A percentile compares a stretch with the other conserved stretches of the same genome.
Evolutionary conservation across 768 basidiomycete species (phyloP).

Genomic region (Tulasnella sp.): DNA sequence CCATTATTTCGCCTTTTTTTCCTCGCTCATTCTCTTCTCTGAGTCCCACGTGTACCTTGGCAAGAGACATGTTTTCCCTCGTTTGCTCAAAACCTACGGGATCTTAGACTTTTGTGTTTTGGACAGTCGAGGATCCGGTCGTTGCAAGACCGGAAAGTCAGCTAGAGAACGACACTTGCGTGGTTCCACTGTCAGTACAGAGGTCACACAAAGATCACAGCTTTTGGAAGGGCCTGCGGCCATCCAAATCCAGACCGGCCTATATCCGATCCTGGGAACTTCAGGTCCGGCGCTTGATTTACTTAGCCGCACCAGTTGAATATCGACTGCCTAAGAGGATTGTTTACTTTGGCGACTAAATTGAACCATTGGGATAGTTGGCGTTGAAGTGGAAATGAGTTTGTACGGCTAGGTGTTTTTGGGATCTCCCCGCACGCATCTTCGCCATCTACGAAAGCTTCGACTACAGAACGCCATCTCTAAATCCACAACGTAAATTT

Average conservation of each 20-base stretch:
- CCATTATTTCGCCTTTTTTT: background rate
- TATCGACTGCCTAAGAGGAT: background rate
- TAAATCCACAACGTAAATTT: background rate
- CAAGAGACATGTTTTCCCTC: background rate
- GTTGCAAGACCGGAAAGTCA: too few relatives aligned
- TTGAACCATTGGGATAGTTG: background rate
- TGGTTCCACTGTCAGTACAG: too few relatives aligned
- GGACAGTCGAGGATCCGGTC: too few relatives aligned
- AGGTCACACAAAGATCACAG: too few relatives aligned
- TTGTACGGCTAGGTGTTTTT: background rate
- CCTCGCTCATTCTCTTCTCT: background rate
- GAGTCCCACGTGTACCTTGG: background rate
- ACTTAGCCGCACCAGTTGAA: background rate
- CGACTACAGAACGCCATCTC: background rate
- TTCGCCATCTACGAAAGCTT: background rate
- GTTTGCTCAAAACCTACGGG: too few relatives aligned
- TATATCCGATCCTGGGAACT: background rate
- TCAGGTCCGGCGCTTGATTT: background rate
- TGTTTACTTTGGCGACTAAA: background rate
- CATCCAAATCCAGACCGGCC: background rate
- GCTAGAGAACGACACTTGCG: too few relatives aligned
- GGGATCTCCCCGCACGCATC: background rate
- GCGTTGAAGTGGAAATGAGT: background rate
- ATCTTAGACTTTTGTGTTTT: too few relatives aligned
- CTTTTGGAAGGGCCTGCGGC: background rate